Conservation (phyloP, 2,329 filamentous ascomycete genomes). For the Lojkania enalia region DNA sequence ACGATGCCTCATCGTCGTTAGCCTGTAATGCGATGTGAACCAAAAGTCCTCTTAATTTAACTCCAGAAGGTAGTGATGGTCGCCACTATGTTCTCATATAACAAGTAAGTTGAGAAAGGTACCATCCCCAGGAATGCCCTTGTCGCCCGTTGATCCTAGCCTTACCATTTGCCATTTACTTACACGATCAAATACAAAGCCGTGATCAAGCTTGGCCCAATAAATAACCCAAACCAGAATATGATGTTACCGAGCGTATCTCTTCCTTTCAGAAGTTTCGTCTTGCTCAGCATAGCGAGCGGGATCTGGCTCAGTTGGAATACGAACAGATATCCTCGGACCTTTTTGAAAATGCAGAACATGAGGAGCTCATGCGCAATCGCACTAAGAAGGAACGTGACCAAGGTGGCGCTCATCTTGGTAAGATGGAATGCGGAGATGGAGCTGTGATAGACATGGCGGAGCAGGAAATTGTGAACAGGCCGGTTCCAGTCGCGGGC, state of each 20-base stretch:
- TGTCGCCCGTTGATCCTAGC: too few species aligned
- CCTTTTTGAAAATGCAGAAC: constrained; percentile 79
- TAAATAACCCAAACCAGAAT: constrained; percentile 80
- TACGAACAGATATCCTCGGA: constrained; percentile 72
- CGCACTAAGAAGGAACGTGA: constrained; percentile 74
- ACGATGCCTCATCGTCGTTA: too few species aligned
- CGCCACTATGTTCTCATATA: too few species aligned
- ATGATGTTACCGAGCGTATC: constrained; percentile 71
- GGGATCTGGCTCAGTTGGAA: constrained; percentile 76
- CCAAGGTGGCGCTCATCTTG: constrained; percentile 71
- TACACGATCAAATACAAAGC: constrained; percentile 56
- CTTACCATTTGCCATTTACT: too few species aligned
- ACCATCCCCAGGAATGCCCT: too few species aligned
- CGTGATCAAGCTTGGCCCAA: constrained; percentile 68
- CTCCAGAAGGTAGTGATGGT: too few species aligned
- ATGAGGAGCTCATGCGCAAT: constrained; percentile 76
- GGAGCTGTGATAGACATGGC: constrained; percentile 78
- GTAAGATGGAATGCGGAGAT: constrained; percentile 74
- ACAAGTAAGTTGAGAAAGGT: too few species aligned
- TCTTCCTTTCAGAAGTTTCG: constrained; percentile 64
- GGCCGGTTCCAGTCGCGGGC: constrained; percentile 82
- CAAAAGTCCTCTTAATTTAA: too few species aligned
- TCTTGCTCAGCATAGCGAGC: constrained; percentile 68
- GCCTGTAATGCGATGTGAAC: too few species aligned
- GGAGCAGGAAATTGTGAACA: constrained; percentile 75